Base-by-base conservation (phyloP, 2,329 filamentous ascomycete genomes). In the Colletotrichum viniferum region DNA sequence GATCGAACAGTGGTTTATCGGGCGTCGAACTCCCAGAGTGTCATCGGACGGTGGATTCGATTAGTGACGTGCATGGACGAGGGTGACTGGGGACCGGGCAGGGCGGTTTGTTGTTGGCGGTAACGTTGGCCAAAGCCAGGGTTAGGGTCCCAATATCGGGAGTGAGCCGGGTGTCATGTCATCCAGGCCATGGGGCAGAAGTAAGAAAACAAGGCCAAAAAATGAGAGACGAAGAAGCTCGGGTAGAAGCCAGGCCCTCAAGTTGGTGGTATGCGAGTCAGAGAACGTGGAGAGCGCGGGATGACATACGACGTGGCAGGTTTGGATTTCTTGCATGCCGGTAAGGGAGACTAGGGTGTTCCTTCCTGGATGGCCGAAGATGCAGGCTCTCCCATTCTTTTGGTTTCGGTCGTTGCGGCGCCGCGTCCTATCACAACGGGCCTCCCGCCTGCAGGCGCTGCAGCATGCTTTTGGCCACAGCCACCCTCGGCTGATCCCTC, bases 231-330 rank as follows among this genome's bases (percentile, higher is more conserved):
- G 38, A 63, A 43, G 69, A 68, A 68, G 58, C 62, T 68, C 28
- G 38, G 69, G 34, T 36, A 65, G 69, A 30, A 32, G 63, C 21
- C 48, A 43, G 32, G 69, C 43, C 63, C 60, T 24, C 55, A 32
- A 58, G 55, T 67, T 63, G 69, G 69, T 65, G 34, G 16, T 30
- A 52, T 36, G 63, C 73, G 73, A 75, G 73, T 75, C 73, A 75
- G 73, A 66, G 30, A 73, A 61, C 73, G 63, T 78, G 77, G 77
- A 71, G 66, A 36, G 67, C 62, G 38, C 77, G 77, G 60, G 66
- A 76, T 43, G 73, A 76, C 58, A 76, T 64, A 66, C 75, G 73
- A 76, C 16, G 70, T 73, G 73, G 69, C 64, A 76, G 61, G 64
- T 77, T 77, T 74, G 75, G 56, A 72, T 69, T 72, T 74, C 52